Base-by-base conservation (phyloP, 305 asterid species). In the Fraxinus velutina region DNA sequence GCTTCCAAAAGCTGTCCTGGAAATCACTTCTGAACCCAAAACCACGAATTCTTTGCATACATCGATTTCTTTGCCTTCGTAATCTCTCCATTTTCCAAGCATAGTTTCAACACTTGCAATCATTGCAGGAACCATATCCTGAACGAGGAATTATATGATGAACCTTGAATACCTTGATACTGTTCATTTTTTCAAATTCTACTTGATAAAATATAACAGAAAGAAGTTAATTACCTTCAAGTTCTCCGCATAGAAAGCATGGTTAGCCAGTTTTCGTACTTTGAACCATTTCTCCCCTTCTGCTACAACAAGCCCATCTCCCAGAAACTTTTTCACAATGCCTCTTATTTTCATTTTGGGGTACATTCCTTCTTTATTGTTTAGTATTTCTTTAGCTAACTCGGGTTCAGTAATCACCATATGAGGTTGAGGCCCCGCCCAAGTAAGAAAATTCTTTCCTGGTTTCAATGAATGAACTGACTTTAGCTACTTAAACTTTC, bases 121-220 rank as follows among this genome's bases (percentile, higher is more conserved):
- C 90, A 88, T 90, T 2, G 87, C 87, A 15, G 97, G 95, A 78
- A 84, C 27, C 97, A 92, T 93, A 3, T 85, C 88, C 94, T 91
- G 78, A 76, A 10, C 75, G 13, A 70, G 6, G 75, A 70, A 30
- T 12, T 27, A 24, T 22, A 29, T 66, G 15, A 62, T 22, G 15
- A 55, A 55, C 9, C 66, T 55, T 55, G 66, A 17, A 55, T 55
- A 55, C 24, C 9, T 1, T 17, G 27, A 55, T 6, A 17, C 9
- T 17, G 10, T 52, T 62, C 15, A 62, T 62, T 64, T 21, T 24
- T 60, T 8, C 0, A 24, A 22, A 60, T 60, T 60, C 5, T 27
- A 9, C 21, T 60, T 62, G 72, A 7, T 7, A 24, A 10, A 24
- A 55, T 0, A 1, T 47, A 19, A 22, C 33, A 29, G 17, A 2